Evolutionary conservation across 2,329 filamentous ascomycete genomes (phyloP), one percentile per base, ranked within the genome.

Genomic region (Teratosphaeria epicoccoides): DNA sequence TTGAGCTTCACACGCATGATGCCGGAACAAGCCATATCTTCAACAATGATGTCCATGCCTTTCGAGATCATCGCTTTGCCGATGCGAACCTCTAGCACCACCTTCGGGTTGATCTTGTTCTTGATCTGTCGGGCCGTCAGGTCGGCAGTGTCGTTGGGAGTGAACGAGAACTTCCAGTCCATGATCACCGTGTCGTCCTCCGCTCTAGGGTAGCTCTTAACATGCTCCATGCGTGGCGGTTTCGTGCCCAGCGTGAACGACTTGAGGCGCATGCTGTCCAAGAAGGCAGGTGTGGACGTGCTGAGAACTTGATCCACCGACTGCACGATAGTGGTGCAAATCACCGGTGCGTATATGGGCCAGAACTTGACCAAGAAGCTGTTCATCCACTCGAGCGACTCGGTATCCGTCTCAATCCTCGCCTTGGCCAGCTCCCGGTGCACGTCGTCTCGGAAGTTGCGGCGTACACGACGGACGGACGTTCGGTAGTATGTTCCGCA

Each of bases 151-250:
- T 98, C 94, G 60, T 93, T 97, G 28, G 93, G 93, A 0, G 88
- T 97, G 73, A 98, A 98, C 76, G 91, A 97, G 71, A 98, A 98
- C 65, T 95, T 95, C 93, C 93, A 98, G 68, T 98, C 93, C 93
- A 98, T 98, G 64, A 97, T 81, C 43, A 98, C 88, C 53, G 90
- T 84, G 65, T 98, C 93, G 57, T 96, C 90, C 61, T 96, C 88
- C 1, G 87, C 88, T 70, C 93, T 95, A 52, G 91, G 91, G 62
- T 98, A 96, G 0, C 93, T 95, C 76, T 95, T 97, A 70, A 98
- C 93, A 65, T 97, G 90, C 71, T 98, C 93, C 76, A 98, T 81
- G 25, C 93, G 83, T 5, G 94, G 94, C 24, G 93, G 91, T 72
- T 98, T 98, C 7, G 87, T 90, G 51, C 93, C 93, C 12, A 98